Base-by-base conservation (phyloP, 2,329 filamentous ascomycete species). In the Penicillium sp. region DNA sequence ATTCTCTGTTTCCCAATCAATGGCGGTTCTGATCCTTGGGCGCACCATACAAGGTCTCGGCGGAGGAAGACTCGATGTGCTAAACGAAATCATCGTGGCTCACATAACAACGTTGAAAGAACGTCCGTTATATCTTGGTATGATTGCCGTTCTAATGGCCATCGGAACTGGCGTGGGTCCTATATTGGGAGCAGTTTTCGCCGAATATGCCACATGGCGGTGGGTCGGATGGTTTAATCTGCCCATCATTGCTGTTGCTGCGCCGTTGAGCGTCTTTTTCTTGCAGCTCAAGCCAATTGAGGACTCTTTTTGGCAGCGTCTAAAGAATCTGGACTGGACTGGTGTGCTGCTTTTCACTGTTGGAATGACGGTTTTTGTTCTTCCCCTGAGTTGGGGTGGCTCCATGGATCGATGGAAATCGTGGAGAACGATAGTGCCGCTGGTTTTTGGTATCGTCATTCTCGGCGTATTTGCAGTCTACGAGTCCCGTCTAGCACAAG, bases 21-120 rank as follows among this genome's bases (percentile, higher is more conserved):
- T 68, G 1, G 63, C 60, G 0, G 77, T 78, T 64, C 69, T 88
- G 1, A 82, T 87, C 14, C 75, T 72, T 59, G 81, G 81, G 14
- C 74, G 83, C 0, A 74, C 74, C 0, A 65, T 86, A 1, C 82
- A 86, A 56, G 83, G 84, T 0, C 62, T 80, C 1, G 80, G 79
- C 0, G 74, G 70, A 1, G 78, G 76, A 2, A 79, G 79, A 0
- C 72, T 78, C 61, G 63, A 61, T 20, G 57, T 68, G 3, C 61
- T 81, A 51, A 71, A 70, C 0, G 74, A 78, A 38, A 71, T 80
- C n/a, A 68, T 79, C 1, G 68, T 79, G 3, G 73, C 74, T 12
- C 77, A 80, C 57, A 67, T 80, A 43, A 74, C 79, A 3, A 74
- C 77, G 5, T 64, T 80, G 23, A 61, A 68, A 14, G 66, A 71